These are phyloP conservation scores for Kwoniella heveanensis DNA, from an alignment of 768 basidiomycete genomes.

Conservation along the genomic window DNA sequence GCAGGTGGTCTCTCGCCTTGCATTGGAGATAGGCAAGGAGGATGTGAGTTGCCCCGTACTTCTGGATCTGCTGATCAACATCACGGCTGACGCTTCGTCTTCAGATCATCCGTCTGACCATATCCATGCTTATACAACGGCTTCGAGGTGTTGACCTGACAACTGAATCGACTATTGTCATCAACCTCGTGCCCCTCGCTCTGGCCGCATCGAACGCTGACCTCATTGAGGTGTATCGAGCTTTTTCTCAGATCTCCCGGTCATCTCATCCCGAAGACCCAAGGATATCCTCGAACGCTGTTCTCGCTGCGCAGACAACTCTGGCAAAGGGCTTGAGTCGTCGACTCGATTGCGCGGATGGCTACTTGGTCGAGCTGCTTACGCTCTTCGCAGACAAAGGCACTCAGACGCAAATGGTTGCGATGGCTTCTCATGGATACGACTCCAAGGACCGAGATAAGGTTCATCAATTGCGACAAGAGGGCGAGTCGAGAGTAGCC, in stretches of 20 bases:
- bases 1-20: slow-evolving; percentile 82
- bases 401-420: slow-evolving; percentile 80
- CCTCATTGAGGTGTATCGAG: slow-evolving; percentile 79
- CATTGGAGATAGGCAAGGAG: slow-evolving; percentile 80
- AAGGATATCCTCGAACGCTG: slow-evolving; percentile 85
- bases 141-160: slow-evolving; percentile 80
- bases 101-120: slow-evolving; percentile 79
- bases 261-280: slow-evolving; percentile 87
- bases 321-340: slow-evolving; percentile 76
- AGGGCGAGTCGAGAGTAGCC: slow-evolving; percentile 49
- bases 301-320: slow-evolving; percentile 86
- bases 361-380: slow-evolving; percentile 81
- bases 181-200: slow-evolving; percentile 87
- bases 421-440: slow-evolving; percentile 54
- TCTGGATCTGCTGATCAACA: neutral
- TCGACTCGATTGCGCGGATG: slow-evolving; percentile 74
- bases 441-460: slow-evolving; percentile 66
- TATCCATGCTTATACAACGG: slow-evolving; percentile 89
- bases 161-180: slow-evolving; percentile 87
- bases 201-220: slow-evolving; percentile 72
- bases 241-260: slow-evolving; percentile 81
- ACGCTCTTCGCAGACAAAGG: slow-evolving; percentile 88
- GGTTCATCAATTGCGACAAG: slow-evolving; percentile 24
- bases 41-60: slow-evolving; percentile 62
- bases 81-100: slow-evolving; percentile 4